Percentiles rank a stretch among this genome's conserved stretches.
Conservation (phyloP, 1,139 yeast genomes). For the Saccharomyces pastorianus region DNA sequence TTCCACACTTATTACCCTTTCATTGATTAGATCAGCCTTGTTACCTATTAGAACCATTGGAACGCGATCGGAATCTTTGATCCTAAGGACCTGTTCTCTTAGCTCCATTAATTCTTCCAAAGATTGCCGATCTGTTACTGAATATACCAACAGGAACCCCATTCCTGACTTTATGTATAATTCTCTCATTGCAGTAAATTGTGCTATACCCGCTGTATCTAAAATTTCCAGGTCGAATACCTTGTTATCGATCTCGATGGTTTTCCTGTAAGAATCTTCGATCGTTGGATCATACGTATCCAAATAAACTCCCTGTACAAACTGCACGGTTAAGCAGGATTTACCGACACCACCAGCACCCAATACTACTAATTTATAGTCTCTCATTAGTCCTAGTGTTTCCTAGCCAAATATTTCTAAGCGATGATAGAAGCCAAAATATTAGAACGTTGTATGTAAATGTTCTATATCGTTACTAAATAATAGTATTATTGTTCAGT, state of each 20-base stretch:
- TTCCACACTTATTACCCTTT: constrained; percentile 66
- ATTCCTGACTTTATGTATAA: constrained; percentile 80
- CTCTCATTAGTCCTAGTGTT: constrained; percentile 26
- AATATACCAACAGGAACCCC: constrained; percentile 80
- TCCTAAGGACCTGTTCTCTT: constrained; percentile 36
- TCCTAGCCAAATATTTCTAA: no score
- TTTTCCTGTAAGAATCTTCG: constrained; percentile 91
- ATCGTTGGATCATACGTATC: constrained; percentile 97
- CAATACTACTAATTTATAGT: constrained; percentile 79
- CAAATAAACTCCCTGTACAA: constrained; percentile 83
- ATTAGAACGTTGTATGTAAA: background rate
- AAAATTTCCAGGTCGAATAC: constrained; percentile 85
- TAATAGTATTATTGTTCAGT: background rate
- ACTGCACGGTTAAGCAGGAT: constrained; percentile 85
- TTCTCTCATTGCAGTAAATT: constrained; percentile 92
- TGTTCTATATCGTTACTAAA: background rate
- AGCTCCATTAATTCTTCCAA: constrained; percentile 52
- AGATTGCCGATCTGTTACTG: constrained; percentile 81
- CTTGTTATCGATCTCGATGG: constrained; percentile 84
- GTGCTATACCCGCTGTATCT: constrained; percentile 98
- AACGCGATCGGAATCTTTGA: constrained; percentile 66
- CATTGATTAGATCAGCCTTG: constrained; percentile 72
- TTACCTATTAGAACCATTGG: constrained; percentile 88
- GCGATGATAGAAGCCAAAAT: background rate
- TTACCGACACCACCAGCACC: constrained; percentile 99